Percentiles rank a stretch among this genome's conserved stretches.
Conservation (phyloP, 129 eudicot genomes). For the Dittrichia graveolens region DNA sequence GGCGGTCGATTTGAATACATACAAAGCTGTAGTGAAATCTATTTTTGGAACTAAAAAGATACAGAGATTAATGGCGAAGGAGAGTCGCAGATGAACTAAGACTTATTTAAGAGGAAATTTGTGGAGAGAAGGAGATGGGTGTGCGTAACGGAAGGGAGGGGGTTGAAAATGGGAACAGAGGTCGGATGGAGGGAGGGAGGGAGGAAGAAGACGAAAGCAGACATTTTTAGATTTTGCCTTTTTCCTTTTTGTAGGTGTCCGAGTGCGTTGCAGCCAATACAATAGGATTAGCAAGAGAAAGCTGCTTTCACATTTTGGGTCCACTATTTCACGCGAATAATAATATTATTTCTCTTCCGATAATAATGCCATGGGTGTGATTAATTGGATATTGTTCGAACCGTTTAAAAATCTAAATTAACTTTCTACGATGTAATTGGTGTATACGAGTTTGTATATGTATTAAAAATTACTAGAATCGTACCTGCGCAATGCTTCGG, state of each 20-base stretch:
- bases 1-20: neutral
- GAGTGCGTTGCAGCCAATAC: slow-evolving; percentile 46
- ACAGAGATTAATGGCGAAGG: too few species aligned
- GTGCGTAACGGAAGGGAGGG: too few species aligned
- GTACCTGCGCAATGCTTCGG: neutral
- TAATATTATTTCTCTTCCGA: too few species aligned
- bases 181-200: slow-evolving; percentile 3
- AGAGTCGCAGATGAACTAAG: too few species aligned
- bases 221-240: slow-evolving; percentile 34
- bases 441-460: too few species aligned
- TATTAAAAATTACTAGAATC: neutral
- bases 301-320: slow-evolving; percentile 32
- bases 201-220: slow-evolving; percentile 25
- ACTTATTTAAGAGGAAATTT: neutral
- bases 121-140: neutral
- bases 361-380: too few species aligned
- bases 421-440: too few species aligned
- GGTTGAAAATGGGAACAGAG: slow-evolving; percentile 24
- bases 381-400: too few species aligned
- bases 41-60: neutral
- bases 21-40: neutral
- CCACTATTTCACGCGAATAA: neutral
- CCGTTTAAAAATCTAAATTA: too few species aligned
- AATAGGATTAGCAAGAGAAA: neutral
- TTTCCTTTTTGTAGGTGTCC: slow-evolving; percentile 36